Evolutionary conservation across 2,329 filamentous ascomycete species (phyloP), one percentile per base, ranked within the genome.

Genomic region (Fusarium tjaetaba): DNA sequence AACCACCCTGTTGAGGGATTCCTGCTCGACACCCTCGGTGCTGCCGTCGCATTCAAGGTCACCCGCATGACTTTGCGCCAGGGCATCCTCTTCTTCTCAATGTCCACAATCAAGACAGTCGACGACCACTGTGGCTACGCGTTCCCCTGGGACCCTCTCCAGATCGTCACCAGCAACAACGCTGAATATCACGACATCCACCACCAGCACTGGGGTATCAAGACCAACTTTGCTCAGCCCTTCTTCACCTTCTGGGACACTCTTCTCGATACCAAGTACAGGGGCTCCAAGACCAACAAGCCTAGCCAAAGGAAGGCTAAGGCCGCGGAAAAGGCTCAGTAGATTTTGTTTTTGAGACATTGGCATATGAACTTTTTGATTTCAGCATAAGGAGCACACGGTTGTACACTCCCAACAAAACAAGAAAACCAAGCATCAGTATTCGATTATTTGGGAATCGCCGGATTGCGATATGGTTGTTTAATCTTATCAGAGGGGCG

Each of bases 151-250:
- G 96, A 99, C 82, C 96, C 96, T 5, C 86, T 98, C 61, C 95
- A 98, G 86, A 91, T 93, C 80, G 88, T 98, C 70, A 97, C 95
- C 49, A 93, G 93, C 81, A 98, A 99, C 87, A 98, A 98, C 77
- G 96, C 96, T 32, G 92, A 92, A 41, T 99, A 98, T 83, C 96
- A 99, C 80, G 96, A 99, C 80, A 96, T 99, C 67, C 96, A 99
- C 84, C 96, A 99, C 84, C 96, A 99, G 84, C 97, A 94, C 83
- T 98, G 96, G 95, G 96, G 96, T 65, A 97, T 99, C 88, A 99
- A 98, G 88, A 93, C 92, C 73, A 97, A 97, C 84, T 97, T 94
- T 82, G 93, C 92, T 10, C 94, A 97, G 83, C 94, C 94, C 7
- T 97, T 95, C 85, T 98, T 98, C 84, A 98, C 93, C 53, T 95